Base-by-base conservation (phyloP, 2,329 filamentous ascomycete species). In the Aspergillus sp. region DNA sequence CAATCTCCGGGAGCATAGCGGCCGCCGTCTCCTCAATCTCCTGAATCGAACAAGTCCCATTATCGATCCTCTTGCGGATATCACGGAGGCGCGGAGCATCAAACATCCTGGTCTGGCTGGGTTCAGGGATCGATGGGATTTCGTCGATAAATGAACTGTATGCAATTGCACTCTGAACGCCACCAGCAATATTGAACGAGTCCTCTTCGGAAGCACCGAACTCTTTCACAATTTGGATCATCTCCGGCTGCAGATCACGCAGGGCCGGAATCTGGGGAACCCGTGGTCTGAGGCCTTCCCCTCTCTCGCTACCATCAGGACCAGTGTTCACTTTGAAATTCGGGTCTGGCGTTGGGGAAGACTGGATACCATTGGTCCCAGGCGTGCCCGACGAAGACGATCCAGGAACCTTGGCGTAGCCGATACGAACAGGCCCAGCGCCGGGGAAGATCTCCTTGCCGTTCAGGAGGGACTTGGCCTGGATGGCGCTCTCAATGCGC, bases 391-490 rank as follows among this genome's bases (percentile, higher is more conserved):
- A 53, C n/a, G 60, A 72, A 32, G 86, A 86, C 28, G 84, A 80
- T 30, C 86, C 93, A 13, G 86, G 86, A 15, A 91, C 89, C 64
- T 98, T 98, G 22, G 91, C 91, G 61, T 93, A 98, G 51, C 93
- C 93, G 57, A 98, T 96, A 32, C 89, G 76, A 36, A 96, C 85
- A 11, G 89, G 86, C 1, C 91, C 91, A 36, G 88, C 88, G 34
- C 91, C 91, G 6, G 91, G 91, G 67, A 98, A 98, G 39, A 98
- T 95, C 59, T 98, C 91, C 61, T 94, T 95, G 50, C 86, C 86
- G 51, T 96, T 96, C 62, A 94, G 79, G 53, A 80, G 74, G 10
- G 78, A 78, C 58, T 89, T 93, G 11, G 91, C 91, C 39, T 85
- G 79, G 24, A 95, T 80, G 35, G 91, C 91, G 55, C 86, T 93